These are phyloP conservation scores for Solanum bukasovii DNA, from an alignment of 257 asterid genomes.

Conservation along the genomic window DNA sequence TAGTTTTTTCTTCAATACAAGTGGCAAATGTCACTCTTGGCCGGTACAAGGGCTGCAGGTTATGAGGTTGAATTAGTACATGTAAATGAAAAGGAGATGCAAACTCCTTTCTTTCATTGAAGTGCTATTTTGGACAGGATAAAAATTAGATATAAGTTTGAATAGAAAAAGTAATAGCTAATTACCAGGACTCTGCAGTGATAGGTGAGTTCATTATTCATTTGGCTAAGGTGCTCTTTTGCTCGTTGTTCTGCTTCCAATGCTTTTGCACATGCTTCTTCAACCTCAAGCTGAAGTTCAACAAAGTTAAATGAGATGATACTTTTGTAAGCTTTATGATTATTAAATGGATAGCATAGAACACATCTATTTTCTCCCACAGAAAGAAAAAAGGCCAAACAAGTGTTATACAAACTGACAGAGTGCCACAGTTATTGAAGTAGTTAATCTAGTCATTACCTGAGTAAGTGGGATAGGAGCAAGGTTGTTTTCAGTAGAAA, in stretches of 20 bases:
- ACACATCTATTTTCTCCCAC: not conserved
- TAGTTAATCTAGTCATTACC: slow-evolving; percentile 16
- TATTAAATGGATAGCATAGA: not conserved
- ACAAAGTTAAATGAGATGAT: not conserved
- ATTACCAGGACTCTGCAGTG: slow-evolving; percentile 67
- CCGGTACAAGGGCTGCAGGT: slow-evolving; percentile 36
- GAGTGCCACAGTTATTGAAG: not conserved
- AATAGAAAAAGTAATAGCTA: not conserved
- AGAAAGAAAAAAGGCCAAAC: not conserved
- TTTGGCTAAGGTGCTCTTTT: slow-evolving; percentile 39
- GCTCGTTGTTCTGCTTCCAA: slow-evolving; percentile 45
- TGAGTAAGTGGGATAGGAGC: slow-evolving; percentile 17
- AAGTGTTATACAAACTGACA: not conserved
- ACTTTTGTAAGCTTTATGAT: not conserved
- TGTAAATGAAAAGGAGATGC: not conserved
- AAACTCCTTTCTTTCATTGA: not conserved
- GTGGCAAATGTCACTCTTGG: slow-evolving; percentile 54
- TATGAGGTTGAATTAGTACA: not conserved
- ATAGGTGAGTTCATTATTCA: slow-evolving; percentile 45
- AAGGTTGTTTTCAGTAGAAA: slow-evolving; percentile 10
- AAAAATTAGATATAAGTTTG: not conserved
- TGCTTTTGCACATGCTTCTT: slow-evolving; percentile 43
- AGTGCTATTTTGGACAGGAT: not conserved
- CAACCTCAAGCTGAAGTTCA: slow-evolving; percentile 23
- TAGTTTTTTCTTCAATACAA: slow-evolving; percentile 6